phyloP scores from a whole-genome alignment of 2,329 filamentous ascomycete species.

The Aspergillus texensis region DNA sequence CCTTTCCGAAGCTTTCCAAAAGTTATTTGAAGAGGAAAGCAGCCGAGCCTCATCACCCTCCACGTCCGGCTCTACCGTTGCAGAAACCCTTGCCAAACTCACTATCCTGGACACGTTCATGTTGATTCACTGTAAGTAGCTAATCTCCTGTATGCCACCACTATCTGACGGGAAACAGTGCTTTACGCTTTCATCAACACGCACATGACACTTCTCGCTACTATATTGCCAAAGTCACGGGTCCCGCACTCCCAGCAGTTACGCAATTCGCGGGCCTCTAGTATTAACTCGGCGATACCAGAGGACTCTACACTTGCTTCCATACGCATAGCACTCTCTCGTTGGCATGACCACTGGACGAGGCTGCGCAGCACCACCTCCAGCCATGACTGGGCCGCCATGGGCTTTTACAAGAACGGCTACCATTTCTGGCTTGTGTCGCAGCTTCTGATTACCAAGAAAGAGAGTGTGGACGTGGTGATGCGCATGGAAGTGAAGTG shows the following conservation, averaged over 20 bases:
- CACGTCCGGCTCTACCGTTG: neutral
- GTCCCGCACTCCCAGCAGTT: slow-evolving; percentile 12
- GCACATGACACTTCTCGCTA: slow-evolving; percentile 42
- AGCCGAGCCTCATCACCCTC: slow-evolving; percentile 15
- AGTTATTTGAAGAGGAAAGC: slow-evolving; percentile 37
- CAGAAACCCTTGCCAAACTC: slow-evolving; percentile 25
- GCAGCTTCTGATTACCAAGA: slow-evolving; percentile 45
- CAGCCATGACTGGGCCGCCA: slow-evolving; percentile 40
- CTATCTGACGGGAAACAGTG: slow-evolving; percentile 27
- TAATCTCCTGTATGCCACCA: neutral
- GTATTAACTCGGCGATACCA: slow-evolving; percentile 19
- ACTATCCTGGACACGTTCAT: slow-evolving; percentile 46
- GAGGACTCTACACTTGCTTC: slow-evolving; percentile 34
- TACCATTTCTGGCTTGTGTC: slow-evolving; percentile 49
- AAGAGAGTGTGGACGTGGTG: slow-evolving; percentile 46
- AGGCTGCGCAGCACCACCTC: slow-evolving; percentile 34
- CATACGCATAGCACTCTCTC: slow-evolving; percentile 38
- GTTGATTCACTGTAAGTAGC: slow-evolving; percentile 43
- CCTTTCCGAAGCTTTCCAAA: slow-evolving; percentile 43
- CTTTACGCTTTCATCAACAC: slow-evolving; percentile 46
- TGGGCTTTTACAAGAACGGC: slow-evolving; percentile 47
- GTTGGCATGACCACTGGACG: slow-evolving; percentile 45
- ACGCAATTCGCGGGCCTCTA: slow-evolving; percentile 4
- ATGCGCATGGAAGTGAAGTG: slow-evolving; percentile 50
- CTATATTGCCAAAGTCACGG: slow-evolving; percentile 25